phyloP scores from a whole-genome alignment of 1,284 basidiomycete species.

The Takashimella tepidaria region DNA sequence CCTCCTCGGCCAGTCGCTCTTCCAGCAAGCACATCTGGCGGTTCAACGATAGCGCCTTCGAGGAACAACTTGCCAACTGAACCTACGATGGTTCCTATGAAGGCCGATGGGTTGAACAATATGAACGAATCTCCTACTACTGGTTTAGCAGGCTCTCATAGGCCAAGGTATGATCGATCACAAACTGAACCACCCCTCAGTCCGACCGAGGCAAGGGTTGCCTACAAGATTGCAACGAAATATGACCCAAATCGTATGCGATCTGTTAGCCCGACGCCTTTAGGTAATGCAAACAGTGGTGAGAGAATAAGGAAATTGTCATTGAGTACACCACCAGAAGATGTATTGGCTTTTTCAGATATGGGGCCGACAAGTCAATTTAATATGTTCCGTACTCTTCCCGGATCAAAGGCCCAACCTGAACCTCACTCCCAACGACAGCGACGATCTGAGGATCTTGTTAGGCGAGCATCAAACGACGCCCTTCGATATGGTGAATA shows the following conservation, averaged over 20 bases:
- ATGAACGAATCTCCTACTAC: slow-evolving; percentile 2
- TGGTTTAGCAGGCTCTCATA: too few relatives aligned
- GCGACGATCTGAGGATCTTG: slow-evolving; percentile 21
- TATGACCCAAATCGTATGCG: not conserved
- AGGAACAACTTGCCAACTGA: not conserved
- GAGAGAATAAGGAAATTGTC: slow-evolving; percentile 17
- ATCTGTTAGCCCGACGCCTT: not conserved
- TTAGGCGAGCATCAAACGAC: slow-evolving; percentile 18
- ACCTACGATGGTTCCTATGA: slow-evolving; percentile 26
- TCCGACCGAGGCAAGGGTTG: not conserved
- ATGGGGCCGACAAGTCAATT: not conserved
- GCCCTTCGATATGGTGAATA: slow-evolving; percentile 1
- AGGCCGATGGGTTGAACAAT: slow-evolving; percentile 6
- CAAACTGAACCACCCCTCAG: slow-evolving; percentile 19
- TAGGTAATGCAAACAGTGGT: not conserved
- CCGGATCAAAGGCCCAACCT: slow-evolving; percentile 4
- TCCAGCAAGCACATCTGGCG: not conserved
- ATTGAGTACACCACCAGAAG: slow-evolving; percentile 22
- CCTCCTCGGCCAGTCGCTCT: slow-evolving; percentile 3
- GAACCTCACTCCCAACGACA: not conserved
- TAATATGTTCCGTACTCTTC: slow-evolving; percentile 8
- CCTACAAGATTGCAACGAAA: not conserved
- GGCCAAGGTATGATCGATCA: slow-evolving; percentile 25
- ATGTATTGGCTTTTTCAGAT: slow-evolving; percentile 13
- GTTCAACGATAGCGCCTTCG: not conserved